Percentiles rank a stretch among this genome's conserved stretches.
Evolutionary conservation across 192 early-diverging fungal genomes (phyloP).

Genomic region (Linnemannia exigua): DNA sequence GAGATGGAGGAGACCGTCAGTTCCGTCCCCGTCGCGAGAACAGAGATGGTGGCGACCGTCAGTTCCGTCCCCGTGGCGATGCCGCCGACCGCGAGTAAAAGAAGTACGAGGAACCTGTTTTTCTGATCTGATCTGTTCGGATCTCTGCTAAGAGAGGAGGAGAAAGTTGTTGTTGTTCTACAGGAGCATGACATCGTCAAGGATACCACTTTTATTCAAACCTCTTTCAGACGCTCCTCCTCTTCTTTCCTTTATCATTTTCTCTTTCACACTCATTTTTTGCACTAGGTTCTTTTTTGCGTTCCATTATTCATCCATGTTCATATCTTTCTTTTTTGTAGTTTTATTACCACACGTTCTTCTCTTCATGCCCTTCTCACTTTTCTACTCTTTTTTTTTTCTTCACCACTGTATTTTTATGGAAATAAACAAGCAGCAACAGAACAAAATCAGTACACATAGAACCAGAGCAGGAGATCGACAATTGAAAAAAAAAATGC

Average conservation of each 20-base stretch:
- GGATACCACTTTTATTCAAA: neutral
- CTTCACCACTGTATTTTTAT: neutral
- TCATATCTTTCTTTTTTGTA: constrained; percentile 17
- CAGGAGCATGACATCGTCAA: neutral
- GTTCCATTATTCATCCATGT: neutral
- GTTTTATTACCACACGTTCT: constrained; percentile 13
- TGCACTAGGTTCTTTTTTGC: neutral
- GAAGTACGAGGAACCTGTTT: neutral
- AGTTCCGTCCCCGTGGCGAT: constrained; percentile 22
- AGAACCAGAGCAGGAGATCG: neutral
- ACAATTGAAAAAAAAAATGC: no score
- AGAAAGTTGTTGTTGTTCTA: neutral
- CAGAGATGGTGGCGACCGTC: constrained; percentile 1
- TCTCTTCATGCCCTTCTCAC: neutral
- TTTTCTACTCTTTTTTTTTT: neutral
- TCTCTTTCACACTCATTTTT: neutral
- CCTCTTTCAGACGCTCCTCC: neutral
- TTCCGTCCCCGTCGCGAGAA: constrained; percentile 32
- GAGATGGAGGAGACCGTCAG: constrained; percentile 11
- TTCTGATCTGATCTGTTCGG: neutral
- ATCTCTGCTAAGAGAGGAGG: no score
- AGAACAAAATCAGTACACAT: neutral
- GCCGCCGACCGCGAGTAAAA: constrained; percentile 31
- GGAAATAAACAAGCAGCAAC: constrained; percentile 1
- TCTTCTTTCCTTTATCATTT: neutral